Evolutionary conservation across 768 basidiomycete species (phyloP).

Genomic region (Leccinum variicolor): DNA sequence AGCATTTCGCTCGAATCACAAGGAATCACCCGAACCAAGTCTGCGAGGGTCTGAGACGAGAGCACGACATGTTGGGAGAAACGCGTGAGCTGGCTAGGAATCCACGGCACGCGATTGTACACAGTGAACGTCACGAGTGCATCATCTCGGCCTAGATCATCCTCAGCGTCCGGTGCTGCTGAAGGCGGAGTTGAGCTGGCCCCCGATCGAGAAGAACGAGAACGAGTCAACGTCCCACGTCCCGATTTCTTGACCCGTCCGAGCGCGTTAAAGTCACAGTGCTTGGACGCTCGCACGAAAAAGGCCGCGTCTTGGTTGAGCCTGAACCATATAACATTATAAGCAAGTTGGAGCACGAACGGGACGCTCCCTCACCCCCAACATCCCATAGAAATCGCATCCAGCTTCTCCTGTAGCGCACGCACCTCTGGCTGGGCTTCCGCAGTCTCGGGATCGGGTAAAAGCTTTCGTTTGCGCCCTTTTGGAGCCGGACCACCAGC

Average conservation of each 20-base stretch:
- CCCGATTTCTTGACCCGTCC: constrained; percentile 25
- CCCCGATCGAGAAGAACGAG: not conserved
- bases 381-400: constrained; percentile 48
- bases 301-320: constrained; percentile 49
- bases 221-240: constrained; percentile 30
- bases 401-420: constrained; percentile 49
- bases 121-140: constrained; percentile 59
- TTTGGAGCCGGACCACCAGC: constrained; percentile 28
- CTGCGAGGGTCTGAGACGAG: constrained; percentile 70
- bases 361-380: constrained; percentile 50
- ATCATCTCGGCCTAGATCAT: constrained; percentile 34
- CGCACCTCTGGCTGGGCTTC: constrained; percentile 45
- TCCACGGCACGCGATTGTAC: constrained; percentile 60
- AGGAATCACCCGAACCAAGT: constrained; percentile 56
- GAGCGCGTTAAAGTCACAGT: constrained; percentile 64
- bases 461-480: constrained; percentile 37
- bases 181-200: not conserved
- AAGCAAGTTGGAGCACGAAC: too few relatives aligned
- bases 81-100: constrained; percentile 54
- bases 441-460: constrained; percentile 13
- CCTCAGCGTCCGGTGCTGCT: not conserved
- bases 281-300: constrained; percentile 65
- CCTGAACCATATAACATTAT: constrained; percentile 29
- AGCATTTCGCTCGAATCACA: constrained; percentile 59
- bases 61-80: constrained; percentile 66